A percentile compares a stretch with the other conserved stretches of the same genome.
These are phyloP conservation scores for Cadophora sp. DNA, from an alignment of 2,329 filamentous ascomycete genomes.

Conservation along the genomic window DNA sequence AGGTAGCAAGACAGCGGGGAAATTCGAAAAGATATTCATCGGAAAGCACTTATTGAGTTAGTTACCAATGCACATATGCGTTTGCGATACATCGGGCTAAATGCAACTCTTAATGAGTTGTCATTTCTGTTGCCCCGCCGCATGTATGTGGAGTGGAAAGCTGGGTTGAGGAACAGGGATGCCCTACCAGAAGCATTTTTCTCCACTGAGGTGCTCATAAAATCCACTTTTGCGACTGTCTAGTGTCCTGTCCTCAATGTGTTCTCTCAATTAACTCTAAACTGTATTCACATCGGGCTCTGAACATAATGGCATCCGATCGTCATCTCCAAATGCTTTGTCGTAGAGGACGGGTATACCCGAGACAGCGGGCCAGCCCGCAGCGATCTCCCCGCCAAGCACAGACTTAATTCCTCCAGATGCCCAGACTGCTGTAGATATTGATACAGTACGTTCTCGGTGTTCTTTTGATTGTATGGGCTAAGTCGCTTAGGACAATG, in stretches of 20 bases:
- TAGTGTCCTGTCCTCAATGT: background rate
- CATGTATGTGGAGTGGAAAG: conserved; percentile 5
- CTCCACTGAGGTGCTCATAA: background rate
- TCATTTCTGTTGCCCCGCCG: background rate
- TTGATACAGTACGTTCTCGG: background rate
- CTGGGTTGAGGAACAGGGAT: background rate
- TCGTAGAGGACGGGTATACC: background rate
- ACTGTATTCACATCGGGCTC: background rate
- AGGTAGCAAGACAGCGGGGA: background rate
- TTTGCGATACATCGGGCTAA: background rate
- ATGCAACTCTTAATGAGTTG: background rate
- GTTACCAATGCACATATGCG: background rate
- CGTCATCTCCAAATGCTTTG: background rate
- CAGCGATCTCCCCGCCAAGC: background rate
- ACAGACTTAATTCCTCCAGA: background rate
- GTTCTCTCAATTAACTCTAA: background rate
- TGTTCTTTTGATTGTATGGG: background rate
- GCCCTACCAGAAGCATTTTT: background rate
- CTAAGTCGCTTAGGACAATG: background rate
- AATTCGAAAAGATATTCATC: background rate
- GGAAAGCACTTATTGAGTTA: background rate
- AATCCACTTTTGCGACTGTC: background rate
- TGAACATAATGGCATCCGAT: background rate
- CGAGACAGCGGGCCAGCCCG: background rate
- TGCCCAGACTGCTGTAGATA: background rate